A percentile compares a stretch with the other conserved stretches of the same genome.
Conservation (phyloP, 1,284 basidiomycete genomes). For the Melampsora occidentalis region DNA sequence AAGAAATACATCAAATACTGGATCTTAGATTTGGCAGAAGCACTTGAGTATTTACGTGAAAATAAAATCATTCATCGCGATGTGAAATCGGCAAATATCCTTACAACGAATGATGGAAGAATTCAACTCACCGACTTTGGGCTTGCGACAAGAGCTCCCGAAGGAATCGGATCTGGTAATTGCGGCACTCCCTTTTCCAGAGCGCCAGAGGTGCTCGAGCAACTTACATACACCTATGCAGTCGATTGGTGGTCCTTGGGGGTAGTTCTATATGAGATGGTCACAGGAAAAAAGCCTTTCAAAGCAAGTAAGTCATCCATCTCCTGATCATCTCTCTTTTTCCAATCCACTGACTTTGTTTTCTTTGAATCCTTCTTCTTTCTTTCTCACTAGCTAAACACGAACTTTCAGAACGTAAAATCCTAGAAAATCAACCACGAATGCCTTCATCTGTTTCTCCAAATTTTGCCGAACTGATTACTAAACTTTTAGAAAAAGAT, state of each 20-base stretch:
- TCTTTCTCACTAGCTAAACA: too few species aligned
- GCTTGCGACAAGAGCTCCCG: neutral
- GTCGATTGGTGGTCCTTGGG: constrained; percentile 34
- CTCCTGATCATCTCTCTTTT: too few species aligned
- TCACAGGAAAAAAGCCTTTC: too few species aligned
- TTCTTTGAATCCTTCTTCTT: too few species aligned
- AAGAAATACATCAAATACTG: constrained; percentile 62
- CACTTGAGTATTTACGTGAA: constrained; percentile 87
- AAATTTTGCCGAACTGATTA: too few species aligned
- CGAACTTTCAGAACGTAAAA: too few species aligned
- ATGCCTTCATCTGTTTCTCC: too few species aligned
- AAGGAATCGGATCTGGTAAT: neutral
- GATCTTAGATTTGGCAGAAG: constrained; percentile 86
- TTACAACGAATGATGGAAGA: constrained; percentile 52
- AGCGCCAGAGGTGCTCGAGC: constrained; percentile 20
- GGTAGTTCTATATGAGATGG: constrained; percentile 12
- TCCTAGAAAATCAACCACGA: too few species aligned
- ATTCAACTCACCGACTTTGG: constrained; percentile 26
- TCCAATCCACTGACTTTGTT: too few species aligned
- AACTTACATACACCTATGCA: neutral
- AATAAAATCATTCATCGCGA: constrained; percentile 95
- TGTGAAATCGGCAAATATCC: constrained; percentile 96
- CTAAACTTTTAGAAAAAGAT: too few species aligned
- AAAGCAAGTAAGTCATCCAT: too few species aligned
- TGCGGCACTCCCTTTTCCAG: constrained; percentile 12